Percentiles rank a stretch among this genome's conserved stretches.
These are phyloP conservation scores for Suhomyces xylopsoci DNA, from an alignment of 805 yeast genomes.

Conservation along the genomic window DNA sequence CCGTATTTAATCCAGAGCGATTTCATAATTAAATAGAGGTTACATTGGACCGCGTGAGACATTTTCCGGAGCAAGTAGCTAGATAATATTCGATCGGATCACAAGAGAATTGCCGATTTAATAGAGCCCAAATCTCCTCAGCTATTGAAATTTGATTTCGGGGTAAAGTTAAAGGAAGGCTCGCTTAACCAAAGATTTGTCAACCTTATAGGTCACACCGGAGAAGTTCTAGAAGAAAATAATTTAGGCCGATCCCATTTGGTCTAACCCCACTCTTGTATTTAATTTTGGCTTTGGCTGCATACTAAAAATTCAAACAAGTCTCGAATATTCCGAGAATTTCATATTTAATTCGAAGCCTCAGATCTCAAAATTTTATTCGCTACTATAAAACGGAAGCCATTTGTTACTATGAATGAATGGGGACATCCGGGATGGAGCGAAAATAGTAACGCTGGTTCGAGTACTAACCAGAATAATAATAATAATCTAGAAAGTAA, in stretches of 20 bases:
- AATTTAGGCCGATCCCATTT: neutral
- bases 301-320: neutral
- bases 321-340: neutral
- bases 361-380: neutral
- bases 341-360: neutral
- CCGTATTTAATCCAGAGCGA: neutral
- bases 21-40: neutral
- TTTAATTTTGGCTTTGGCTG: neutral
- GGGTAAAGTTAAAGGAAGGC: neutral
- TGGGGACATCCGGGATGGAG: constrained; percentile 5
- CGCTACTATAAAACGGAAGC: neutral
- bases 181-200: neutral
- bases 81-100: neutral
- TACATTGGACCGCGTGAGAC: neutral
- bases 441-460: constrained; percentile 2
- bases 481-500: neutral
- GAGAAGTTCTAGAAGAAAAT: neutral
- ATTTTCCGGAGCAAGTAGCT: neutral
- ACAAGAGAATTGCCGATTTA: neutral
- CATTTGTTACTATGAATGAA: constrained; percentile 2
- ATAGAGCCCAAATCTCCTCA: neutral
- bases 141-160: neutral
- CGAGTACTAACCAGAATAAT: neutral
- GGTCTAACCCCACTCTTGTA: neutral
- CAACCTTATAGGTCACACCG: neutral